Conservation (phyloP, 2,329 filamentous ascomycete species). For the Diaporthe amygdali region DNA sequence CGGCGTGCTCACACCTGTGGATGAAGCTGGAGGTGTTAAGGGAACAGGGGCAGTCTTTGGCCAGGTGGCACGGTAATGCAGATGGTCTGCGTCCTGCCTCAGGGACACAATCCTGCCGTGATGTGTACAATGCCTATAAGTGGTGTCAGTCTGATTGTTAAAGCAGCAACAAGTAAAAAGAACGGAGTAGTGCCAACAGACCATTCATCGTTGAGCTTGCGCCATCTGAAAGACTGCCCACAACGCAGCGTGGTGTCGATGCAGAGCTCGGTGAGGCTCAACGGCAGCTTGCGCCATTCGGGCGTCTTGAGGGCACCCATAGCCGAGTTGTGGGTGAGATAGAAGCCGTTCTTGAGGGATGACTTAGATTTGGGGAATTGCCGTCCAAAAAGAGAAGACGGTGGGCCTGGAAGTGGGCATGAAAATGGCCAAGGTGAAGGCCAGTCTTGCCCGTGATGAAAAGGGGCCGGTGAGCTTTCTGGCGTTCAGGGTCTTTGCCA, state of each 20-base stretch:
- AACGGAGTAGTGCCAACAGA: conserved; percentile 38
- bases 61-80: conserved; percentile 81
- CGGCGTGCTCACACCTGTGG: conserved; percentile 22
- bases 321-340: background rate
- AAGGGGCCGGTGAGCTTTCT: background rate
- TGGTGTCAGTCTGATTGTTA: background rate
- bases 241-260: conserved; percentile 94
- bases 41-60: conserved; percentile 41
- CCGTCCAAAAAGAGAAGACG: background rate
- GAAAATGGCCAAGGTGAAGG: background rate
- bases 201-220: conserved; percentile 86
- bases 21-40: conserved; percentile 42
- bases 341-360: background rate
- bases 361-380: background rate
- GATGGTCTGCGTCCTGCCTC: conserved; percentile 77
- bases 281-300: conserved; percentile 86
- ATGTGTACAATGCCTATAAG: conserved; percentile 75
- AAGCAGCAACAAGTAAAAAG: background rate
- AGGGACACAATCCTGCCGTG: conserved; percentile 85
- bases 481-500: background rate
- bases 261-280: conserved; percentile 84
- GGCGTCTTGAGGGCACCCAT: conserved; percentile 50
- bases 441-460: background rate
- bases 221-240: conserved; percentile 97
- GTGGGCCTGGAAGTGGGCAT: background rate